Conservation (phyloP, 2,329 filamentous ascomycete genomes). For the Microdochium paspali region DNA sequence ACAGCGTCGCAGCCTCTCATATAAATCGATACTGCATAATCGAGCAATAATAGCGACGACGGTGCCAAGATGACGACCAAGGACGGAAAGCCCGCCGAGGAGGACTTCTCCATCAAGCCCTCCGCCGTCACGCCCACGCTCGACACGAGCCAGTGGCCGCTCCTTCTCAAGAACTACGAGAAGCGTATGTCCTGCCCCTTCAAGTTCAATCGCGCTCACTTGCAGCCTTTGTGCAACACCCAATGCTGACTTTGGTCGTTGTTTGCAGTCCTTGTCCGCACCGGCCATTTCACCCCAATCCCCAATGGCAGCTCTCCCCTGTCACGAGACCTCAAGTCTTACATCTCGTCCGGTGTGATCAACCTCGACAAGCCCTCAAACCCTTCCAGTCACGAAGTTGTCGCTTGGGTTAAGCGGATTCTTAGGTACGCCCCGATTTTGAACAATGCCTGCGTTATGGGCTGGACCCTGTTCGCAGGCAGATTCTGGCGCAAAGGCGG, state of each 20-base stretch:
- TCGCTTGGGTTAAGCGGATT: slow-evolving; percentile 98
- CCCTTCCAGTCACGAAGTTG: slow-evolving; percentile 95
- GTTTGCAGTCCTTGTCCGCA: slow-evolving; percentile 71
- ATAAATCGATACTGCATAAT: background rate
- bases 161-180: slow-evolving; percentile 93
- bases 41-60: background rate
- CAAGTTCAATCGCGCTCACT: slow-evolving; percentile 2
- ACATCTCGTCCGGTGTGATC: slow-evolving; percentile 95
- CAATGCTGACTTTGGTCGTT: slow-evolving; percentile 11
- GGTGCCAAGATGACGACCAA: slow-evolving; percentile 32
- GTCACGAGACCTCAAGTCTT: slow-evolving; percentile 92
- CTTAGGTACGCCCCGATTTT: slow-evolving; percentile 53
- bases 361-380: slow-evolving; percentile 98
- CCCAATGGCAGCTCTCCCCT: slow-evolving; percentile 84
- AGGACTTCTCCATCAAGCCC: slow-evolving; percentile 86
- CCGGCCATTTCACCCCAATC: slow-evolving; percentile 94
- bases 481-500: too few relatives aligned
- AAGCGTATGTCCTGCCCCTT: slow-evolving; percentile 52
- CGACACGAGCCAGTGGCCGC: slow-evolving; percentile 84
- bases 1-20: slow-evolving; percentile 15
- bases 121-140: slow-evolving; percentile 69
- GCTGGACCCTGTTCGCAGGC: background rate
- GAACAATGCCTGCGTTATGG: background rate
- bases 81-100: slow-evolving; percentile 44
- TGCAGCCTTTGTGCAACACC: background rate